Conservation (phyloP, 371 early-diverging fungal species). For the Vairimorpha necatrix region DNA sequence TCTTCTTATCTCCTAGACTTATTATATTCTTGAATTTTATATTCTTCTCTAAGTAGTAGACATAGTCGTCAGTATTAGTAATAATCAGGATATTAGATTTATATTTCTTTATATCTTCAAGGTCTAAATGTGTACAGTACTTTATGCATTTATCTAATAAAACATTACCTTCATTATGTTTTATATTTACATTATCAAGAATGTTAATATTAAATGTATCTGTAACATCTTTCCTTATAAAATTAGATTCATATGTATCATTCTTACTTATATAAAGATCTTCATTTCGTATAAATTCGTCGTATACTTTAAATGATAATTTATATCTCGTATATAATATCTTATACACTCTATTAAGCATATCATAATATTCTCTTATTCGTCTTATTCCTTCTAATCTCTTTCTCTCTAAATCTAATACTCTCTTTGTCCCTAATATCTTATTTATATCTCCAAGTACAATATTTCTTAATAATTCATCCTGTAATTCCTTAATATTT, state of each 20-base stretch:
- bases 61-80: not conserved
- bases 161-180: not conserved
- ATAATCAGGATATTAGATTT: not conserved
- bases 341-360: conserved; percentile 17
- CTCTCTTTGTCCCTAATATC: conserved; percentile 12
- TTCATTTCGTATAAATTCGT: not conserved
- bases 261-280: not conserved
- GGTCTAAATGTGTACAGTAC: not conserved
- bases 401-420: conserved; percentile 13
- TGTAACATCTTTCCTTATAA: no score
- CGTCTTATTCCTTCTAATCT: not conserved
- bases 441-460: not conserved
- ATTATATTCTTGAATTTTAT: conserved; percentile 20
- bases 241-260: not conserved
- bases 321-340: not conserved
- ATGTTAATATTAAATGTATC: no score
- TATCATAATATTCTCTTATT: not conserved
- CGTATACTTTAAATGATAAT: conserved; percentile 33
- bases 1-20: conserved; percentile 35
- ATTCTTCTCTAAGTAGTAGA: conserved; percentile 23
- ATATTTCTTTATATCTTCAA: not conserved
- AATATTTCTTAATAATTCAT: conserved; percentile 18
- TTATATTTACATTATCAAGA: no score
- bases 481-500: conserved; percentile 5
- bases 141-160: not conserved